Percentiles rank a stretch among this genome's conserved stretches.
Evolutionary conservation across 2,329 filamentous ascomycete species (phyloP).

Genomic region (Macrophomina phaseolina): DNA sequence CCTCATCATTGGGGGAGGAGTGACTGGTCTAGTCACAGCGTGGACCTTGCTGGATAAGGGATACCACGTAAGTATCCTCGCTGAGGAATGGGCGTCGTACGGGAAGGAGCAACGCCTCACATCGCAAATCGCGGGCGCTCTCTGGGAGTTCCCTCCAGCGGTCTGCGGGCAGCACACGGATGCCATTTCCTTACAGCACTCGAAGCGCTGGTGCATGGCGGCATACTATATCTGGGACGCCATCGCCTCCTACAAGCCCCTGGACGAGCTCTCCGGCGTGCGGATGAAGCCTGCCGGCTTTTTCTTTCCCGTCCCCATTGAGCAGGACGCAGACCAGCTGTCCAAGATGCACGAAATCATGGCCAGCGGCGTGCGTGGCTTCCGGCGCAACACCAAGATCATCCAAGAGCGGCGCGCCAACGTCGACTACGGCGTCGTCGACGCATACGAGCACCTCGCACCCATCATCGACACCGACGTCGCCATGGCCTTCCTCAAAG

Average conservation of each 20-base stretch:
- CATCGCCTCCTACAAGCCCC: conserved; percentile 40
- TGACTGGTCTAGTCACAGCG: conserved; percentile 41
- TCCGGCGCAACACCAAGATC: conserved; percentile 39
- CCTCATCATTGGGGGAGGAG: conserved; percentile 37
- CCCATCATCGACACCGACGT: conserved; percentile 56
- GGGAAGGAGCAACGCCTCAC: conserved; percentile 48
- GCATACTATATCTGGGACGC: conserved; percentile 51
- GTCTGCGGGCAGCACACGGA: conserved; percentile 53
- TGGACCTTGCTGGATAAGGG: conserved; percentile 54
- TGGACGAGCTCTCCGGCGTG: conserved; percentile 40
- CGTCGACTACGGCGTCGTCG: conserved; percentile 44
- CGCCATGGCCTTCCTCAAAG: conserved; percentile 51
- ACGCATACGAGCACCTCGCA: conserved; percentile 53
- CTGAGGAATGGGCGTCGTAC: conserved; percentile 49
- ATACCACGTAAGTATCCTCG: conserved; percentile 53
- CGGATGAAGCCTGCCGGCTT: conserved; percentile 48
- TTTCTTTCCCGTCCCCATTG: conserved; percentile 47
- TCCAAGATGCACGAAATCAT: conserved; percentile 51
- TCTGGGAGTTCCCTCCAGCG: conserved; percentile 56
- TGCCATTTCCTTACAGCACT: conserved; percentile 47
- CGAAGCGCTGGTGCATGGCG: conserved; percentile 51
- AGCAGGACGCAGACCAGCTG: conserved; percentile 41
- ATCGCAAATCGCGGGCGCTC: conserved; percentile 54
- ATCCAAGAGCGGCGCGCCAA: conserved; percentile 44
- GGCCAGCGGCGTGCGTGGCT: conserved; percentile 47